Evolutionary conservation across 108 stramenopile genomes (phyloP).

Genomic region (Asterionellopsis glacialis): DNA sequence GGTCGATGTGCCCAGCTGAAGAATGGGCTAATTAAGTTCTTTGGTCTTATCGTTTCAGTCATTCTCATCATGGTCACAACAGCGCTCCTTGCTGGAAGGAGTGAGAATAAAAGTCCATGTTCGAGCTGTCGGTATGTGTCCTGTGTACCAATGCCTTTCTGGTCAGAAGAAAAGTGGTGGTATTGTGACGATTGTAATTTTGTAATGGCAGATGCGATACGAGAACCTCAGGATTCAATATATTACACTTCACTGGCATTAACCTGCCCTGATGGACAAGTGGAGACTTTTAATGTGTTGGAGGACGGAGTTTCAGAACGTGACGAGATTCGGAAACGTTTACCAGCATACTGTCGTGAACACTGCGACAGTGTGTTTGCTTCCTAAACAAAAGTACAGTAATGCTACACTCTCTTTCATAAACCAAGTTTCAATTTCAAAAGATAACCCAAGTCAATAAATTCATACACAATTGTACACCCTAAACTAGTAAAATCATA

Average conservation of each 20-base stretch:
- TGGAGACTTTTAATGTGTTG: slow-evolving; percentile 44
- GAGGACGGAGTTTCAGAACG: slow-evolving; percentile 44
- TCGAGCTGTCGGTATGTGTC: slow-evolving; percentile 68
- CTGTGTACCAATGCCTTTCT: slow-evolving; percentile 79
- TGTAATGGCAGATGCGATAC: slow-evolving; percentile 35
- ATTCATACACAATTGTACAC: no score
- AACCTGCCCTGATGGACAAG: slow-evolving; percentile 64
- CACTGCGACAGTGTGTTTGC: slow-evolving; percentile 62
- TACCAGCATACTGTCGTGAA: slow-evolving; percentile 52
- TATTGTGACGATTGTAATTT: slow-evolving; percentile 83
- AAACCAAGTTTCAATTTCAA: no score
- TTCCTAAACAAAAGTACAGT: no score
- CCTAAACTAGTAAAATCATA: no score
- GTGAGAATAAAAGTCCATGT: slow-evolving; percentile 63
- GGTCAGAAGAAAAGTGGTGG: slow-evolving; percentile 82
- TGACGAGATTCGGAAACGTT: slow-evolving; percentile 37
- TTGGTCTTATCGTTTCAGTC: slow-evolving; percentile 65
- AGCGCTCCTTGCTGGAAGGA: slow-evolving; percentile 52
- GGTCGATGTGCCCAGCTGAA: slow-evolving; percentile 18
- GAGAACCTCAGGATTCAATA: slow-evolving; percentile 1
- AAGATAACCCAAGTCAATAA: no score
- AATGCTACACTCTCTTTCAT: no score
- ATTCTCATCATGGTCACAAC: slow-evolving; percentile 62
- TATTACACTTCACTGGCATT: slow-evolving; percentile 33
- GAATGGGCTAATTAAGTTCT: slow-evolving; percentile 49